Conservation (phyloP, 1,139 yeast genomes). For the Pichia sp. region DNA sequence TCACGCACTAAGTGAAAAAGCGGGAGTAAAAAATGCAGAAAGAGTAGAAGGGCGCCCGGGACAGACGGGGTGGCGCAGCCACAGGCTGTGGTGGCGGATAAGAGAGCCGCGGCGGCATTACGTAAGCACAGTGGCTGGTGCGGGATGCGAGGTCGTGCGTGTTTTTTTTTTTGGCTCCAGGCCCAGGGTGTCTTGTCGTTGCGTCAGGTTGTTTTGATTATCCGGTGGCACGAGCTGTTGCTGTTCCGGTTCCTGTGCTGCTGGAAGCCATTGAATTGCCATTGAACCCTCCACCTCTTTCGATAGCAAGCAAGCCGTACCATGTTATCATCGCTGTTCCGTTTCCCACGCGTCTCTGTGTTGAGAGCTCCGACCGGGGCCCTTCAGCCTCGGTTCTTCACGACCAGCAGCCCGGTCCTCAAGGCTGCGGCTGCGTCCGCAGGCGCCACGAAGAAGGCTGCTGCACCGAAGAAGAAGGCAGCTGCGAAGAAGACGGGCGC, state of each 20-base stretch:
- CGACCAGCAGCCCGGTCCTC: not conserved
- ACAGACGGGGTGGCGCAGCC: too few relatives aligned
- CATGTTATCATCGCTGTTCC: slow-evolving; percentile 4
- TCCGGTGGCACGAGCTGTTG: not conserved
- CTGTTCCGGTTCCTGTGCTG: not conserved
- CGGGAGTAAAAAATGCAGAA: too few relatives aligned
- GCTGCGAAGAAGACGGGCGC: slow-evolving; percentile 10
- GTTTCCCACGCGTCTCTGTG: slow-evolving; percentile 2
- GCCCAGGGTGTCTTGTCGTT: too few relatives aligned
- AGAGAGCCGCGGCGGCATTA: too few relatives aligned
- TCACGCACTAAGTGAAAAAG: too few relatives aligned
- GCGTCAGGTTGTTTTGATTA: too few relatives aligned
- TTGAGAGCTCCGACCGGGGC: slow-evolving; percentile 1
- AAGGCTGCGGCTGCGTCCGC: slow-evolving; percentile 8
- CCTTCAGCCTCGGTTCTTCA: not conserved
- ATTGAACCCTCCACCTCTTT: not conserved
- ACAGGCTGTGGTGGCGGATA: too few relatives aligned
- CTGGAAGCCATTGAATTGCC: not conserved
- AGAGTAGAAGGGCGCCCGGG: too few relatives aligned
- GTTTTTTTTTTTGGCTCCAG: too few relatives aligned
- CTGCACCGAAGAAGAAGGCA: not conserved
- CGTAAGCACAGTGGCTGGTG: too few relatives aligned
- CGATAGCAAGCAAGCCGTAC: not conserved
- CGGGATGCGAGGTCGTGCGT: too few relatives aligned
- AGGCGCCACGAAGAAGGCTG: not conserved